Base-by-base conservation (phyloP, 1,139 yeast genomes). In the Suhomyces maxii region DNA sequence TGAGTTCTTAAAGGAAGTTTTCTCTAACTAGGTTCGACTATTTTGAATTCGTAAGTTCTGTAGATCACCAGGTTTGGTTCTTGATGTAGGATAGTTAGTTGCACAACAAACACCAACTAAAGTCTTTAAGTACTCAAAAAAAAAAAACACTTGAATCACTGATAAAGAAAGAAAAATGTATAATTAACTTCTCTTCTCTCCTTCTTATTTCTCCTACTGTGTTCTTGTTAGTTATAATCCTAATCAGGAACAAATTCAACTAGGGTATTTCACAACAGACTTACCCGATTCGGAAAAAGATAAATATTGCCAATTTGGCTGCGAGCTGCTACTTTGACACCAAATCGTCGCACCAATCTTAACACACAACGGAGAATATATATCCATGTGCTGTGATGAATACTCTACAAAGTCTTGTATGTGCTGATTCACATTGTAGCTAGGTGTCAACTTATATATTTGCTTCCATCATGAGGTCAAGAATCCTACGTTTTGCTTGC, bases 281-380 rank as follows among this genome's bases (percentile, higher is more conserved):
- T 52, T 59, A 28, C 66, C 64, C 42, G 40, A 42, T 60, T 48
- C 31, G 63, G 64, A 36, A 55, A 52, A 47, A 48, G 12, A 56
- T 62, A 61, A 62, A 62, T 55, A 61, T 42, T 44, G 41, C 41
- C 45, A 43, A 45, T 47, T 48, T 37, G 43, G 46, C 46, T 46
- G 49, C 49, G 42, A 37, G 35, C 34, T 42, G 39, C 26, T 25
- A 30, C 26, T 42, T 45, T 41, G 48, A 45, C 45, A 37, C 38
- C 40, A 36, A n/a, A 32, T 30, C 31, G 8, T 14, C 31, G 31
- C 31, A 28, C 31, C 31, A 11, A 28, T 9, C 6, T 28, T 28
- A 28, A 9, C 31, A 28, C 7, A 18, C 23, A 6, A 18, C 3
- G 23, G 6, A 18, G 23, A 18, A 18, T 18, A 18, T 18, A 18